phyloP scores from a whole-genome alignment of 2,329 filamentous ascomycete species.

The Diaporthe eres region DNA sequence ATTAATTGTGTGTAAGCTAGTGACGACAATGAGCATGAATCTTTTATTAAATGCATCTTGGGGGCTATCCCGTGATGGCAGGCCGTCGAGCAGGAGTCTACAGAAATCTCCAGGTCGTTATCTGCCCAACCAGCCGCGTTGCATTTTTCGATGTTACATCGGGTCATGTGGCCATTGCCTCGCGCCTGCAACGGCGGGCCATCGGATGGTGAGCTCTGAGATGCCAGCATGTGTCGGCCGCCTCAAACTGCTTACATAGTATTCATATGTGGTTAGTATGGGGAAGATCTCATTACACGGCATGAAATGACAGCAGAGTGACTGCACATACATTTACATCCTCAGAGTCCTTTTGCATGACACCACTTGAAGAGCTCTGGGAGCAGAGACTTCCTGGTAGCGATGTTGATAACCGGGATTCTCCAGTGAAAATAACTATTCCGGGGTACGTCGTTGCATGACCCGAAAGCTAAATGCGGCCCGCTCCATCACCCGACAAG shows the following conservation, averaged over 20 bases:
- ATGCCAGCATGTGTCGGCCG: not conserved
- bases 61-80: not conserved
- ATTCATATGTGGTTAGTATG: not conserved
- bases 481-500: constrained; percentile 24
- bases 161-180: constrained; percentile 1
- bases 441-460: not conserved
- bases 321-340: constrained; percentile 25
- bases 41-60: constrained; percentile 1
- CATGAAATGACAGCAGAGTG: constrained; percentile 1
- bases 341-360: constrained; percentile 4
- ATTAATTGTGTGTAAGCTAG: not conserved
- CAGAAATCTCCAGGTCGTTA: not conserved
- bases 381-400: not conserved
- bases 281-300: constrained; percentile 21
- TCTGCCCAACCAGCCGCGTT: not conserved
- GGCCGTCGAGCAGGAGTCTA: not conserved
- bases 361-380: not conserved
- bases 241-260: not conserved
- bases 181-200: not conserved
- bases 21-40: constrained; percentile 10
- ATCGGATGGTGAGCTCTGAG: not conserved
- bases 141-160: constrained; percentile 9
- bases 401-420: not conserved
- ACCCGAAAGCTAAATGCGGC: constrained; percentile 22
- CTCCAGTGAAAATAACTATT: not conserved